Evolutionary conservation across 345 rosid genomes (phyloP).

Genomic region (Gossypium anomalum): DNA sequence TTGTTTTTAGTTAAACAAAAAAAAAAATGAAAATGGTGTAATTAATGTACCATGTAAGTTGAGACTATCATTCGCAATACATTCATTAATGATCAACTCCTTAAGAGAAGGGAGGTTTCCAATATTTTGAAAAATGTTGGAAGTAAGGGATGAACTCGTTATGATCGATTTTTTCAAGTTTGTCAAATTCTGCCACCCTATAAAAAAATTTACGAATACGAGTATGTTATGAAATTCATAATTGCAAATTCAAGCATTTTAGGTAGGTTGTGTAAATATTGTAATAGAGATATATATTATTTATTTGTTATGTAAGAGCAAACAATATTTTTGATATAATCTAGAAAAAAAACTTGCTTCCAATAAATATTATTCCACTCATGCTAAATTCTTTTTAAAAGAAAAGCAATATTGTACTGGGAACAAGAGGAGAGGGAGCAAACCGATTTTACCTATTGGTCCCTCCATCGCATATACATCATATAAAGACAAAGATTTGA

Average conservation of each 20-base stretch:
- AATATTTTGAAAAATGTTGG: not conserved
- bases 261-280: too few species aligned
- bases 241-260: not conserved
- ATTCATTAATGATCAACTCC: fast-evolving
- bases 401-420: too few species aligned
- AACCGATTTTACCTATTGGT: not conserved
- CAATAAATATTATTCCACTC: not conserved
- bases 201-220: not conserved
- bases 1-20: too few species aligned
- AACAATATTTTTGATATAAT: too few species aligned
- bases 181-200: not conserved
- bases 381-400: not conserved
- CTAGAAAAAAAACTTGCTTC: not conserved
- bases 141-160: not conserved
- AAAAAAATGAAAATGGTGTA: too few species aligned
- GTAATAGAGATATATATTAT: too few species aligned
- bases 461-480: not conserved
- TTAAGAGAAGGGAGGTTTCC: not conserved
- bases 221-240: not conserved
- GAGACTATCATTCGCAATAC: too few species aligned
- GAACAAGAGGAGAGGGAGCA: not conserved
- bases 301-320: too few species aligned
- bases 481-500: not conserved
- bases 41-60: too few species aligned
- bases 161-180: not conserved